These are phyloP conservation scores for Globisporangium middletonii DNA, from an alignment of 352 stramenopile species.

Conservation along the genomic window DNA sequence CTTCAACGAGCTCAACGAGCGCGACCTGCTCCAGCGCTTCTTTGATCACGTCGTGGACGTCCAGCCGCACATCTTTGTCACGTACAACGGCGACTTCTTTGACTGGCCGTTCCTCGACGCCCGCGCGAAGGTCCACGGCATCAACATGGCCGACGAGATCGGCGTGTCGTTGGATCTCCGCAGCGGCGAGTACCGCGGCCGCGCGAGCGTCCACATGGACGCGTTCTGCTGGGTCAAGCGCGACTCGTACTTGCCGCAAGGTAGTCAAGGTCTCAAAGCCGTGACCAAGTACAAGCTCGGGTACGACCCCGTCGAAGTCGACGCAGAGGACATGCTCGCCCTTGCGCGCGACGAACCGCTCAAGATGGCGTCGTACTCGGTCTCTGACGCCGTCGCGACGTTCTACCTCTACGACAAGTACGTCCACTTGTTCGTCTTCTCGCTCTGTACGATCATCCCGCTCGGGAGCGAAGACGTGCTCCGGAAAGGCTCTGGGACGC, in stretches of 20 bases:
- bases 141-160: conserved; percentile 89
- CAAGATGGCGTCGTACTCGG: conserved; percentile 99
- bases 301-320: conserved; percentile 97
- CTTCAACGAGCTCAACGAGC: conserved; percentile 94
- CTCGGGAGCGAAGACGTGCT: conserved; percentile 98
- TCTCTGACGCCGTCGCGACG: conserved; percentile 99
- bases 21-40: conserved; percentile 80
- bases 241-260: conserved; percentile 98
- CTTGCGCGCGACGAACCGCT: conserved; percentile 92
- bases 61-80: conserved; percentile 98
- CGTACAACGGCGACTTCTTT: conserved; percentile 99
- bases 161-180: conserved; percentile 67
- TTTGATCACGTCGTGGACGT: conserved; percentile 88
- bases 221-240: conserved; percentile 99
- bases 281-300: conserved; percentile 99
- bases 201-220: conserved; percentile 95
- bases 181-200: conserved; percentile 90
- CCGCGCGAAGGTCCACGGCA: conserved; percentile 87
- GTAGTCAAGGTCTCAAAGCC: conserved; percentile 97
- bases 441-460: conserved; percentile 98
- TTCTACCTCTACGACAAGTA: conserved; percentile 99
- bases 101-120: conserved; percentile 98
- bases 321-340: conserved; percentile 98
- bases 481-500: conserved; percentile 92
- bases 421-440: conserved; percentile 99